These are phyloP conservation scores for Dryadomyces quercivorus DNA, from an alignment of 2,329 filamentous ascomycete genomes.

Conservation along the genomic window DNA sequence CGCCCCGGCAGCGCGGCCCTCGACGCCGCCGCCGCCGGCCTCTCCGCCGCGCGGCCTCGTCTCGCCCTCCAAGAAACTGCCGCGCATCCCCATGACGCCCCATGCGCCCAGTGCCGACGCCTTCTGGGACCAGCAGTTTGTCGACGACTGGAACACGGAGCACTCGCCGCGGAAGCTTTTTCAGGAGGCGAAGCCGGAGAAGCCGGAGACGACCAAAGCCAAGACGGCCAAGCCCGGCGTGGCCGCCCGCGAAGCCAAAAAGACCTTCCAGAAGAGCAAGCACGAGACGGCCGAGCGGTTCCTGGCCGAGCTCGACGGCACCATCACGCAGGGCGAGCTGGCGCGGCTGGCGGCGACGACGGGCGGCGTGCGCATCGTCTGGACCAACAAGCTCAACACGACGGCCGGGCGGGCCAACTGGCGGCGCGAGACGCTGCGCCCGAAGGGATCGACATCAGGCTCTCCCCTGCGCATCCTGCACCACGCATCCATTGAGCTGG, in stretches of 20 bases:
- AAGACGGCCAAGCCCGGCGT: conserved; percentile 9
- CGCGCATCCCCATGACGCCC: conserved; percentile 39
- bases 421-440: conserved; percentile 45
- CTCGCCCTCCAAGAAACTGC: conserved; percentile 21
- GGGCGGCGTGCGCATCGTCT: conserved; percentile 59
- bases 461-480: conserved; percentile 26
- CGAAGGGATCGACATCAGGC: conserved; percentile 5
- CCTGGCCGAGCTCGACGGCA: conserved; percentile 54
- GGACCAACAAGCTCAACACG: conserved; percentile 68
- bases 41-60: conserved; percentile 12
- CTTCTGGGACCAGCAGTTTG: conserved; percentile 47
- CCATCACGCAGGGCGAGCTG: conserved; percentile 50
- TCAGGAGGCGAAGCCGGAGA: conserved; percentile 13
- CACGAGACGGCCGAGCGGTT: conserved; percentile 51
- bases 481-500: conserved; percentile 76
- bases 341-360: conserved; percentile 44
- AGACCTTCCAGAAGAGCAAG: conserved; percentile 50
- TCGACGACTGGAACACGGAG: conserved; percentile 53
- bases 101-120: conserved; percentile 40
- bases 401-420: conserved; percentile 68
- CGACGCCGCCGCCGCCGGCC: conserved; percentile 12
- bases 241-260: conserved; percentile 32
- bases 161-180: conserved; percentile 27
- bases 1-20: not conserved
- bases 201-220: not conserved